Evolutionary conservation across 1,284 basidiomycete species (phyloP).

Genomic region (Quambalaria eucalypti): DNA sequence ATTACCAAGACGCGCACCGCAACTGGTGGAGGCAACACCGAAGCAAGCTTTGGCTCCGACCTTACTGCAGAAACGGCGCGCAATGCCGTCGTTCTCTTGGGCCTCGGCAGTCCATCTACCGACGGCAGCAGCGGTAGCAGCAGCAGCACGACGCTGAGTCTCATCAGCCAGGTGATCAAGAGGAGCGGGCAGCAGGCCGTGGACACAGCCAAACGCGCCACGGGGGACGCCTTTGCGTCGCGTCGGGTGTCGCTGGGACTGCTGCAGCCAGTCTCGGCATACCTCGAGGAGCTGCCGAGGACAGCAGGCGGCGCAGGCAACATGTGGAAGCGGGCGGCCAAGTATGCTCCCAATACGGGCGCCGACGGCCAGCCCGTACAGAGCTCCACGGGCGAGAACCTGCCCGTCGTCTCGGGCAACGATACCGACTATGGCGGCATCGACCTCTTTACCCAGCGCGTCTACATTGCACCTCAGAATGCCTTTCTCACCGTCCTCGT

Average conservation of each 20-base stretch:
- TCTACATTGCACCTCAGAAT: conserved; percentile 33
- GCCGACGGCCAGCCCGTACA: conserved; percentile 27
- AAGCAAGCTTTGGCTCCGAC: conserved; percentile 19
- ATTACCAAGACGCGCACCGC: conserved; percentile 71
- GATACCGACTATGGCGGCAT: conserved; percentile 20
- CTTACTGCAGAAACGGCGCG: conserved; percentile 23
- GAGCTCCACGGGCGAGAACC: conserved; percentile 4
- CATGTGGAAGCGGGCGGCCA: not conserved
- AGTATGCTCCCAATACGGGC: conserved; percentile 42
- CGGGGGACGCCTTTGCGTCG: not conserved
- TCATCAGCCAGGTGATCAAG: not conserved
- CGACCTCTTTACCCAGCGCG: conserved; percentile 28
- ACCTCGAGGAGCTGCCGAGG: too few relatives aligned
- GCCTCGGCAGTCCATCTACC: not conserved
- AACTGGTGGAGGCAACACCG: conserved; percentile 64
- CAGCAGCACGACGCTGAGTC: not conserved
- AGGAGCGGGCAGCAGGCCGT: not conserved
- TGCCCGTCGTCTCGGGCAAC: conserved; percentile 21
- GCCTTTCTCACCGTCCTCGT: conserved; percentile 40
- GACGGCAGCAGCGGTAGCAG: too few relatives aligned
- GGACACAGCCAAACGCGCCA: not conserved
- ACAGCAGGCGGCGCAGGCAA: not conserved
- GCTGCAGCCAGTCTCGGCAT: not conserved
- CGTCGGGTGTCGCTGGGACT: too few relatives aligned
- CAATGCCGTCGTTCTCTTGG: conserved; percentile 1